Conservation (phyloP, 305 asterid genomes). For the Rubia tinctorum region DNA sequence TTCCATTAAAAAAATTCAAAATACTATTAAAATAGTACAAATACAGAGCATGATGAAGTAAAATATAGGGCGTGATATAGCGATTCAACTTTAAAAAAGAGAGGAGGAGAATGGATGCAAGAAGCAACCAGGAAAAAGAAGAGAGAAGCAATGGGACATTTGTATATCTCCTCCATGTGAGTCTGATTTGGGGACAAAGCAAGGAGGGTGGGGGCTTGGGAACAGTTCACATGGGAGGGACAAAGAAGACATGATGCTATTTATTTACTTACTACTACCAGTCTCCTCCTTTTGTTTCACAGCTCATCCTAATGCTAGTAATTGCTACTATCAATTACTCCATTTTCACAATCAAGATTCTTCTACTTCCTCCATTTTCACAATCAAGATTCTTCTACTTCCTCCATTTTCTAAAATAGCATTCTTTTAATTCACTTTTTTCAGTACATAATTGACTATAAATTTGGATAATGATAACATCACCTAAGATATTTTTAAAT, state of each 20-base stretch:
- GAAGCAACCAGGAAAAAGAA: slow-evolving; percentile 23
- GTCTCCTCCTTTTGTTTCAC: slow-evolving; percentile 31
- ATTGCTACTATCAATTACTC: slow-evolving; percentile 23
- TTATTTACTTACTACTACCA: slow-evolving; percentile 10
- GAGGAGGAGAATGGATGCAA: slow-evolving; percentile 26
- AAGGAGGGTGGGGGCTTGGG: slow-evolving; percentile 39
- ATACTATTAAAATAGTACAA: too few species aligned
- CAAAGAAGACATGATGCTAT: slow-evolving; percentile 33
- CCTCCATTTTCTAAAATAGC: too few species aligned
- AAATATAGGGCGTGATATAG: too few species aligned
- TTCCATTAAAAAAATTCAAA: too few species aligned
- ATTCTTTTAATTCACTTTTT: too few species aligned
- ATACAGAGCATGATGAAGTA: not conserved
- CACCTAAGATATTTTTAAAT: too few species aligned
- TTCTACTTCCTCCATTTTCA: not conserved
- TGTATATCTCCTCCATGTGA: slow-evolving; percentile 44
- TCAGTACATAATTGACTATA: too few species aligned
- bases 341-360: not conserved
- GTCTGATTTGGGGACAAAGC: slow-evolving; percentile 51
- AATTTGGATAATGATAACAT: too few species aligned
- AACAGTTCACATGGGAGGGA: slow-evolving; percentile 68
- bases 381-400: too few species aligned
- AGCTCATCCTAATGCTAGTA: slow-evolving; percentile 25
- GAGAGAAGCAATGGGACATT: slow-evolving; percentile 21
- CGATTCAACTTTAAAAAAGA: too few species aligned